Evolutionary conservation across 2,329 filamentous ascomycete genomes (phyloP).

Genomic region (Pseudogymnoascus sp.): DNA sequence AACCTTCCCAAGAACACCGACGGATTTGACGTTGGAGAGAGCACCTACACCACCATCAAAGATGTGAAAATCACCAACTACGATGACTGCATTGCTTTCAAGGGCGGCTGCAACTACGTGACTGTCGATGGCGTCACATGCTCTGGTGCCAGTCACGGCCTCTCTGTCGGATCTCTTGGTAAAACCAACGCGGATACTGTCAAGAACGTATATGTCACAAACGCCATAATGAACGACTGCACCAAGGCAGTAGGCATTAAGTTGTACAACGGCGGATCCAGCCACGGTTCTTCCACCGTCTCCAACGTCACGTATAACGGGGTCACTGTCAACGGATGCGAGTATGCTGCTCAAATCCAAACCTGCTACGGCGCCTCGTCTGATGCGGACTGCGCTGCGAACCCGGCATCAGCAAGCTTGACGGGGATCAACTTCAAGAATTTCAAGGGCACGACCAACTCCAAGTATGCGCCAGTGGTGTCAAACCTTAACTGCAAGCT

Average conservation of each 20-base stretch:
- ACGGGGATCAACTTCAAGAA: conserved; percentile 33
- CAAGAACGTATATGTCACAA: conserved; percentile 37
- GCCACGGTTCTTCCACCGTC: conserved; percentile 35
- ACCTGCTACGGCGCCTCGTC: conserved; percentile 37
- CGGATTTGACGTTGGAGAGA: conserved; percentile 38
- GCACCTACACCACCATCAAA: conserved; percentile 34
- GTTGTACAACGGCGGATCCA: conserved; percentile 36
- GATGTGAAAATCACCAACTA: conserved; percentile 36
- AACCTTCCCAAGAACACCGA: conserved; percentile 32
- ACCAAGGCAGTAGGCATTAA: conserved; percentile 44
- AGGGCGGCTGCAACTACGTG: conserved; percentile 33
- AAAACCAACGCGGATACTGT: conserved; percentile 37
- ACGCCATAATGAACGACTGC: conserved; percentile 36
- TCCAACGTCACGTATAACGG: conserved; percentile 38
- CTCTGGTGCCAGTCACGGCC: conserved; percentile 38
- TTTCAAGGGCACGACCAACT: conserved; percentile 36
- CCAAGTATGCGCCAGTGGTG: conserved; percentile 32
- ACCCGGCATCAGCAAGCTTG: conserved; percentile 33
- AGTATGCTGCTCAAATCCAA: conserved; percentile 42
- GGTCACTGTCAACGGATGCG: conserved; percentile 34
- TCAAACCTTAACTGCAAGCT: conserved; percentile 36
- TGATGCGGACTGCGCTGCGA: conserved; percentile 31
- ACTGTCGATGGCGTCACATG: conserved; percentile 39
- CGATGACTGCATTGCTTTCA: conserved; percentile 39
- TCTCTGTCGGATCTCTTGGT: conserved; percentile 43